Conservation (phyloP, 2,329 filamentous ascomycete species). For the Diaporthe ampelina region DNA sequence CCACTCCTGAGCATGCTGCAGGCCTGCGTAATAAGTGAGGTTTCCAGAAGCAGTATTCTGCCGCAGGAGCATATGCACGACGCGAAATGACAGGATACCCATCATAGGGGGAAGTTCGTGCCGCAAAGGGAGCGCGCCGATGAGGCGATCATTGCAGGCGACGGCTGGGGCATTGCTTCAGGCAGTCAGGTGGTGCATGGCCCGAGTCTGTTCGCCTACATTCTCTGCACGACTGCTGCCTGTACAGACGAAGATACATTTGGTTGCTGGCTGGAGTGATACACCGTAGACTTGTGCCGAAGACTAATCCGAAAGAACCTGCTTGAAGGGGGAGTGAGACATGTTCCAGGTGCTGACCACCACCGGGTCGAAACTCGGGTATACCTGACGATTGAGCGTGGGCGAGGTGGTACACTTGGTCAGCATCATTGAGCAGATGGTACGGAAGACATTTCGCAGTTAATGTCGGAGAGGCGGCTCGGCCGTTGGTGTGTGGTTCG, state of each 20-base stretch:
- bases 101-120: background rate
- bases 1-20: constrained; percentile 25
- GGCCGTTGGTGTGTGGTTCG: background rate
- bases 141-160: constrained; percentile 16
- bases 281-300: background rate
- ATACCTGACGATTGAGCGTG: constrained; percentile 14
- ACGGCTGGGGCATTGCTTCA: background rate
- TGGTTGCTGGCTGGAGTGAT: constrained; percentile 4
- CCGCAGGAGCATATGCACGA: background rate
- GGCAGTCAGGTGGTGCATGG: background rate
- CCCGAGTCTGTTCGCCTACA: background rate
- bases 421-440: background rate
- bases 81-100: background rate
- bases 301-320: background rate
- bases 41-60: constrained; percentile 7
- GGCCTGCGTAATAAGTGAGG: background rate
- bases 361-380: constrained; percentile 25
- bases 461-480: background rate
- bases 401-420: background rate
- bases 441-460: background rate
- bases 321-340: constrained; percentile 12
- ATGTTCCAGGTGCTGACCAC: constrained; percentile 27
- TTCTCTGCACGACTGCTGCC: background rate
- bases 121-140: background rate
- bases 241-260: background rate